phyloP scores from a whole-genome alignment of 2,329 filamentous ascomycete species.

The Fusarium equiseti region DNA sequence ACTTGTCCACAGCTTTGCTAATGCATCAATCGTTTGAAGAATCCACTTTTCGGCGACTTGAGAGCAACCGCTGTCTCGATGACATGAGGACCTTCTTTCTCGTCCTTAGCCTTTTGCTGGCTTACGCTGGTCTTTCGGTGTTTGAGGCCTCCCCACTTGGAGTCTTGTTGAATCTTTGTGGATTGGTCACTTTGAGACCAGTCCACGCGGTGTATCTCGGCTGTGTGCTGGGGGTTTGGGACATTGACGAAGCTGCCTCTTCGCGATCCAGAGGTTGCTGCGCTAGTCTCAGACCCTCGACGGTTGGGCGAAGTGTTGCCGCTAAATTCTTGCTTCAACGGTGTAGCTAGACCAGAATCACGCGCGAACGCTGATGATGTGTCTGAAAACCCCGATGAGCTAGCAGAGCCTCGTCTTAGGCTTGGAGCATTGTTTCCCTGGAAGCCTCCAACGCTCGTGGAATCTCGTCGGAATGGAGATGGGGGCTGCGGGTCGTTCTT shows the following conservation, averaged over 20 bases:
- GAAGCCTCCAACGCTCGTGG: slow-evolving; percentile 18
- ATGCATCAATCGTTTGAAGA: slow-evolving; percentile 61
- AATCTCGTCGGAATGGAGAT: slow-evolving; percentile 27
- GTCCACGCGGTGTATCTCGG: slow-evolving; percentile 61
- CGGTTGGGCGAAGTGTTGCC: slow-evolving; percentile 26
- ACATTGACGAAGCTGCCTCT: slow-evolving; percentile 34
- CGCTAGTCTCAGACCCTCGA: slow-evolving; percentile 35
- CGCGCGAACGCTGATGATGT: slow-evolving; percentile 30
- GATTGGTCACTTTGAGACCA: slow-evolving; percentile 70
- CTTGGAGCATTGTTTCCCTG: slow-evolving; percentile 10
- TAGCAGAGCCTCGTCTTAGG: slow-evolving; percentile 30
- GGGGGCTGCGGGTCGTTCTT: slow-evolving; percentile 20
- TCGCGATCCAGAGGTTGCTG: slow-evolving; percentile 28
- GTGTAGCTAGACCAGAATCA: slow-evolving; percentile 33
- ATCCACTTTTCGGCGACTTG: slow-evolving; percentile 54
- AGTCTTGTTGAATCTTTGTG: slow-evolving; percentile 56
- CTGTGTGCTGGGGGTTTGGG: slow-evolving; percentile 32
- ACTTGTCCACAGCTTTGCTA: slow-evolving; percentile 39
- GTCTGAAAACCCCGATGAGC: slow-evolving; percentile 39
- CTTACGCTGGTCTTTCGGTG: slow-evolving; percentile 55
- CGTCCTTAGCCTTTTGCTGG: slow-evolving; percentile 44
- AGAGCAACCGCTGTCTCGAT: slow-evolving; percentile 32
- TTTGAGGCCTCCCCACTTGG: slow-evolving; percentile 61
- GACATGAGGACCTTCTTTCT: slow-evolving; percentile 26
- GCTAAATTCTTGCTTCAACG: slow-evolving; percentile 38